Conservation (phyloP, 129 eudicot species). For the Artemisia tridentata region DNA sequence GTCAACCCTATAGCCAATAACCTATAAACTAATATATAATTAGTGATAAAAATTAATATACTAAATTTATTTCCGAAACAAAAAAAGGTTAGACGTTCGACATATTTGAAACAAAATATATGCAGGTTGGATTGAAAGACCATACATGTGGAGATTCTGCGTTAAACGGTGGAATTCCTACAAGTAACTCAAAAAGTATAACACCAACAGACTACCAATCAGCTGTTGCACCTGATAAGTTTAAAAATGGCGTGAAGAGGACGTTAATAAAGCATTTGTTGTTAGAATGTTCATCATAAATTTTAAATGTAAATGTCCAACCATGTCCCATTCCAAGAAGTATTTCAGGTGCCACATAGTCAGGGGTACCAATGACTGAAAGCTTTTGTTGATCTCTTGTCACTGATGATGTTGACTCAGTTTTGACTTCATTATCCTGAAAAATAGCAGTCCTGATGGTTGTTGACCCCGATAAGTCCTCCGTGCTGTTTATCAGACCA, state of each 20-base stretch:
- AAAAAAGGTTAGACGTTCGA: background rate
- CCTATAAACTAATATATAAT: too few relatives aligned
- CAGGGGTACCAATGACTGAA: conserved; percentile 98
- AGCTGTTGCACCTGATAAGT: too few relatives aligned
- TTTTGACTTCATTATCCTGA: conserved; percentile 52
- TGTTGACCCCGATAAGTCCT: conserved; percentile 78
- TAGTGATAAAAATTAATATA: too few relatives aligned
- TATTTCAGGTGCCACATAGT: conserved; percentile 96
- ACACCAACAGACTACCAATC: conserved; percentile 99
- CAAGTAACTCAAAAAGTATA: conserved; percentile 89
- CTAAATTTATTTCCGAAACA: background rate
- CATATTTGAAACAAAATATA: conserved; percentile 9
- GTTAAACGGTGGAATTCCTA: conserved; percentile 96
- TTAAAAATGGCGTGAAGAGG: background rate
- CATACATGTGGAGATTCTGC: conserved; percentile 91
- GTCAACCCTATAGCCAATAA: too few relatives aligned
- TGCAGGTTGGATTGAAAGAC: background rate
- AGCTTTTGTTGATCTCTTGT: conserved; percentile 68
- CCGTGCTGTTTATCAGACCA: conserved; percentile 94
- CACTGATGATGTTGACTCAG: conserved; percentile 38
- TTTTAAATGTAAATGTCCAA: conserved; percentile 29
- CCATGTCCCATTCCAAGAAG: conserved; percentile 99
- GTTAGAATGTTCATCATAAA: background rate
- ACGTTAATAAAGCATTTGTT: background rate
- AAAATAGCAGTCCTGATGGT: conserved; percentile 44